Conservation (phyloP, 129 eudicot species). For the Flaveria bidentis region DNA sequence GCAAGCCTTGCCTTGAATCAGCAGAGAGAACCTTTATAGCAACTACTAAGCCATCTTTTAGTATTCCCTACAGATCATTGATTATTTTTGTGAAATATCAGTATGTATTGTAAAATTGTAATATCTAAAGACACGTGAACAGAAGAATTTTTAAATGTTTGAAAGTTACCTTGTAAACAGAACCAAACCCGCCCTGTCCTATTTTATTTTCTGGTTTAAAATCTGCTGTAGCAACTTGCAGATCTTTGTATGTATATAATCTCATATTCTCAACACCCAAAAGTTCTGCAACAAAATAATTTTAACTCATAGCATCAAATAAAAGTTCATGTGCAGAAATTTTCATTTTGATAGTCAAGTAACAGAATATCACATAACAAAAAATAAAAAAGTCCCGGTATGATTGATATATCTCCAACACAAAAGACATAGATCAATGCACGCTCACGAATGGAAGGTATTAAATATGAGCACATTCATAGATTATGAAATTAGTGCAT, state of each 20-base stretch:
- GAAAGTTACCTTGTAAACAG: slow-evolving; percentile 74
- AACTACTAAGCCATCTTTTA: slow-evolving; percentile 61
- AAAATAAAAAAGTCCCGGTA: not conserved
- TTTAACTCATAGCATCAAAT: slow-evolving; percentile 1
- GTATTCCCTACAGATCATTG: slow-evolving; percentile 52
- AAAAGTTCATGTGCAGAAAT: not conserved
- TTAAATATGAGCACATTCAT: not conserved
- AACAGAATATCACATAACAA: not conserved
- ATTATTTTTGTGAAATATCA: slow-evolving; percentile 5
- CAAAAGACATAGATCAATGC: not conserved
- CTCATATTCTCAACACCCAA: slow-evolving; percentile 50
- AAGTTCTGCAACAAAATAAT: slow-evolving; percentile 53
- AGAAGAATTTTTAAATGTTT: not conserved
- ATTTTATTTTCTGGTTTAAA: slow-evolving; percentile 60
- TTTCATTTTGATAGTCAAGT: not conserved
- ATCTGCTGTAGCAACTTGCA: slow-evolving; percentile 54
- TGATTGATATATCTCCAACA: not conserved
- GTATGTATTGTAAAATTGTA: slow-evolving; percentile 20
- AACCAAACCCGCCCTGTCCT: slow-evolving; percentile 96
- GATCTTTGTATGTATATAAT: slow-evolving; percentile 59
- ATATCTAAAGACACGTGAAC: slow-evolving; percentile 12
- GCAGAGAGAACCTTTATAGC: slow-evolving; percentile 85
- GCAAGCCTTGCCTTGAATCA: slow-evolving; percentile 75
- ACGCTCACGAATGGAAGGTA: not conserved
- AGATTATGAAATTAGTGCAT: not conserved